Evolutionary conservation across 2,329 filamentous ascomycete genomes (phyloP).

Genomic region (Ceratocystis diversiconidia): DNA sequence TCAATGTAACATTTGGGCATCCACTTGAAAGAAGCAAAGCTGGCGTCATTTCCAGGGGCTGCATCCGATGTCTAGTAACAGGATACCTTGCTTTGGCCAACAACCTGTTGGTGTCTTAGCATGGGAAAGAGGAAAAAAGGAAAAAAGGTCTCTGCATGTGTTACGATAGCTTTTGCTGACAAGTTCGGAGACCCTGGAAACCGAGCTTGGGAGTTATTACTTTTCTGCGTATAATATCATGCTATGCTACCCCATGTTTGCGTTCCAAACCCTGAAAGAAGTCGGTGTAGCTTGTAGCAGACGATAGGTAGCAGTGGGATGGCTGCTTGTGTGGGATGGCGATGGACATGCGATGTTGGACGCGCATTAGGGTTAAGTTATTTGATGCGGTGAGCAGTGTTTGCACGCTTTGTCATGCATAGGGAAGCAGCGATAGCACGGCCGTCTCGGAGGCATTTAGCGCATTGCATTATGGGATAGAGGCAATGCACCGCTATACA

Average conservation of each 20-base stretch:
- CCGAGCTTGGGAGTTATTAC: neutral
- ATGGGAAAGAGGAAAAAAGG: conserved; percentile 11
- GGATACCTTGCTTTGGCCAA: neutral
- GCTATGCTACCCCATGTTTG: neutral
- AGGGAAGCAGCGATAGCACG: neutral
- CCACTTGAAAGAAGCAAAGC: neutral
- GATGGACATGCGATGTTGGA: neutral
- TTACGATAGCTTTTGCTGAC: neutral
- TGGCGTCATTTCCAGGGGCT: conserved; percentile 25
- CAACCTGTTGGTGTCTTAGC: neutral
- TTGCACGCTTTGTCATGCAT: neutral
- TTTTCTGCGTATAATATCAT: neutral
- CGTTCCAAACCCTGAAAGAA: neutral
- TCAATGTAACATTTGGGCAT: neutral
- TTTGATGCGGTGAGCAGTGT: neutral
- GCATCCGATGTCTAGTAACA: conserved; percentile 20
- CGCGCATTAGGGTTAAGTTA: neutral
- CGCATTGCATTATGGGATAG: neutral
- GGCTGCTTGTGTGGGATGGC: neutral
- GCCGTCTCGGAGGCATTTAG: neutral
- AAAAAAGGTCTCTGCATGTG: conserved; percentile 9
- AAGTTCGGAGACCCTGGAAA: neutral
- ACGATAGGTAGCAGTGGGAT: neutral
- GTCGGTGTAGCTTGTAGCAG: neutral
- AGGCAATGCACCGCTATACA: neutral